Evolutionary conservation across 2,329 filamentous ascomycete genomes (phyloP), one percentile per base, ranked within the genome.

Genomic region (Diaporthe sp.): DNA sequence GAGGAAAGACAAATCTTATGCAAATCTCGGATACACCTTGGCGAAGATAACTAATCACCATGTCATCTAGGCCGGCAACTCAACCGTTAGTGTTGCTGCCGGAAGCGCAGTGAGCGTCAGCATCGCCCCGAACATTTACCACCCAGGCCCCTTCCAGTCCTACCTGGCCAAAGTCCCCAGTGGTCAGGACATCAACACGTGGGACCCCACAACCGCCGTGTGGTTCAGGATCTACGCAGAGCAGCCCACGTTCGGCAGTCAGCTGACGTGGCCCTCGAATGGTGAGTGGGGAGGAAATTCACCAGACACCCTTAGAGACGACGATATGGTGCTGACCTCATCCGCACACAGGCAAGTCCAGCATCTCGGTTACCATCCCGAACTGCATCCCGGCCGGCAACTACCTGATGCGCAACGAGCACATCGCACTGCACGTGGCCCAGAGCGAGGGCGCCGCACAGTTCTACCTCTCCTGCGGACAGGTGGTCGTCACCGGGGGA

Each of bases 101-200:
- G 86, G 86, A n/a, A 76, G 80, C n/a, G 79, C 80, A 6, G 78
- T 87, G 51, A 84, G 81, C 44, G 87, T 86, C 79, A 81, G 82
- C 31, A 82, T 84, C 19, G 82, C 81, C 77, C 81, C 83, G 9
- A 77, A 79, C 74, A 81, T 87, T 72, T 81, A 81, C 74, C 84
- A 85, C 78, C 84, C 84, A 3, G 84, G 84, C 0, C 83, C 85
- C 17, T 77, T 84, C 68, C 80, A 81, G 58, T 81, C 83, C 46
- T 85, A 83, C 79, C 79, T 85, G 78, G 83, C 83, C 76, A 82
- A 82, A 77, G 83, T 81, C 2, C 83, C 84, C 7, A 77, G 78
- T 3, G 84, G 83, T 13, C 78, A 83, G 74, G 79, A 81, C 25
- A 81, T 81, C 17, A 77, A 80, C 28, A 79, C 75, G 22, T 85